phyloP scores from a whole-genome alignment of 441 rosid genomes.

The Adansonia grandidieri region DNA sequence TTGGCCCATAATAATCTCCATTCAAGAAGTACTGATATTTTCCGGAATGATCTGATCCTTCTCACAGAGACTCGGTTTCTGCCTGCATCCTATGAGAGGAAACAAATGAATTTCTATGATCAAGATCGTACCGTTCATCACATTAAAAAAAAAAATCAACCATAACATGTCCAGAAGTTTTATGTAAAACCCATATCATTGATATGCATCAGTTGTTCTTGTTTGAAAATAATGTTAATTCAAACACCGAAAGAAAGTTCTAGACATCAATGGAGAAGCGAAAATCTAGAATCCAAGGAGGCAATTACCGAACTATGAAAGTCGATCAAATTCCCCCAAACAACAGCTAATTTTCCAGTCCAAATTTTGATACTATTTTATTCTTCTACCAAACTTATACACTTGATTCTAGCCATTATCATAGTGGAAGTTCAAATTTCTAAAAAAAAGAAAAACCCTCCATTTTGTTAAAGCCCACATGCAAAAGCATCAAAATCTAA shows the following conservation, averaged over 20 bases:
- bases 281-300: neutral
- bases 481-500: neutral
- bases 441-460: neutral
- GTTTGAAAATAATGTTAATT: neutral
- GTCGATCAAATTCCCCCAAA: neutral
- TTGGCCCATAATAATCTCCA: conserved; percentile 62
- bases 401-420: neutral
- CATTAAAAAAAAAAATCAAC: conserved; percentile 10
- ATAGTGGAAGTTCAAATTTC: neutral
- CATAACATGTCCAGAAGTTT: neutral
- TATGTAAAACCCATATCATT: neutral
- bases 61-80: conserved; percentile 63
- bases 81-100: conserved; percentile 65
- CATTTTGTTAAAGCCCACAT: neutral
- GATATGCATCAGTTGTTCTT: neutral
- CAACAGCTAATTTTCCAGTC: neutral
- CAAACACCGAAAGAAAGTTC: conserved; percentile 15
- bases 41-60: conserved; percentile 60
- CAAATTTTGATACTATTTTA: neutral
- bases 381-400: neutral
- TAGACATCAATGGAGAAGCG: neutral
- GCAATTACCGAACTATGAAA: too few relatives aligned
- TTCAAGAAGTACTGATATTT: conserved; percentile 53
- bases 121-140: conserved; percentile 26
- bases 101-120: conserved; percentile 23